Evolutionary conservation across 2,329 filamentous ascomycete genomes (phyloP), one percentile per base, ranked within the genome.

Genomic region (Drechmeria coniospora): DNA sequence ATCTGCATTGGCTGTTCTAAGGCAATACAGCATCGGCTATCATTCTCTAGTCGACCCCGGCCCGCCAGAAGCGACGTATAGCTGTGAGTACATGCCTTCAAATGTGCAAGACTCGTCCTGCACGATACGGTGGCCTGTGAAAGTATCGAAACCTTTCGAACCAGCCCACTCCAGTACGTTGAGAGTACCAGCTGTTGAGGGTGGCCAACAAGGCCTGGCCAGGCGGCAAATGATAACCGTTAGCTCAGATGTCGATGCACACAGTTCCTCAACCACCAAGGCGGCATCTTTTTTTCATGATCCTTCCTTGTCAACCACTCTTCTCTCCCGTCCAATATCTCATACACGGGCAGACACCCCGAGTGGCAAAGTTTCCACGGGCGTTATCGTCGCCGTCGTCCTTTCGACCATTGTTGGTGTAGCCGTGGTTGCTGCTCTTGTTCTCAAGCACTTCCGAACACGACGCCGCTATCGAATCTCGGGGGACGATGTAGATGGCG

Each of bases 301-400:
- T 8, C 28, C 41, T n/a, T 40, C 41, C n/a, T n/a, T n/a, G n/a
- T n/a, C n/a, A n/a, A n/a, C n/a, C n/a, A n/a, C n/a, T n/a, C n/a
- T n/a, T n/a, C n/a, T n/a, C n/a, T n/a, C n/a, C n/a, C n/a, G n/a
- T n/a, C n/a, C n/a, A n/a, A n/a, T n/a, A n/a, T n/a, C n/a, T n/a
- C n/a, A n/a, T n/a, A n/a, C n/a, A n/a, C n/a, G n/a, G n/a, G n/a
- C n/a, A n/a, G n/a, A n/a, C n/a, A n/a, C n/a, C n/a, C n/a, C n/a
- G n/a, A 28, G 21, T 3, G 21, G 15, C 16, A 18, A 20, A 20
- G 42, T 64, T 5, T 46, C 59, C 1, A 37, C 43, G 1, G 56
- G 54, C 2, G 49, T 53, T 25, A 65, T 58, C 31, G 52, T 55
- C 3, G 59, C 62, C 18, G 57, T 68, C 26, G 56, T 48, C 4